phyloP scores from a whole-genome alignment of 352 stramenopile genomes.

The Phytophthora sansomeana region DNA sequence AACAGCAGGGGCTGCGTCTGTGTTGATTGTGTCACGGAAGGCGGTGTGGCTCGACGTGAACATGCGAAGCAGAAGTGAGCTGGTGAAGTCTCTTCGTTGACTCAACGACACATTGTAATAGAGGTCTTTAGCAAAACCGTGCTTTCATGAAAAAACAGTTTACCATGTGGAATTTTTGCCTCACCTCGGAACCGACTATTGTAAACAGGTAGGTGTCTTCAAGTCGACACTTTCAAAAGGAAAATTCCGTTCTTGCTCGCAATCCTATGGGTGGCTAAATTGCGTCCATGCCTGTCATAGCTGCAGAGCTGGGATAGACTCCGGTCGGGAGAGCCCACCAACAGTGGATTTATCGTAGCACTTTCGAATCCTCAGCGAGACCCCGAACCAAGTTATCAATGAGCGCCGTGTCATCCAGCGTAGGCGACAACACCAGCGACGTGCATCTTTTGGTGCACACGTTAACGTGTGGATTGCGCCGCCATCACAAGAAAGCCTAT shows the following conservation, averaged over 20 bases:
- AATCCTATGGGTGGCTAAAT: not conserved
- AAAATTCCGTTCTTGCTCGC: not conserved
- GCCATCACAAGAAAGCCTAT: not conserved
- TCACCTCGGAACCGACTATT: not conserved
- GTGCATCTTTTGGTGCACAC: not conserved
- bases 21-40: too few species aligned
- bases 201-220: conserved; percentile 2
- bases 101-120: too few species aligned
- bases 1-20: too few species aligned
- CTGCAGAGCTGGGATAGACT: not conserved
- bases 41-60: too few species aligned
- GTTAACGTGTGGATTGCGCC: not conserved
- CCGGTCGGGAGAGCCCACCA: not conserved
- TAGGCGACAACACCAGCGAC: not conserved
- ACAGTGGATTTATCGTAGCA: too few species aligned
- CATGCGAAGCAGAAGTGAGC: too few species aligned
- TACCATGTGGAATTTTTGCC: not conserved
- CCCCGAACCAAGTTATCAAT: not conserved
- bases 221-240: not conserved
- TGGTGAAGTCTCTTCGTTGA: too few species aligned
- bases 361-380: too few species aligned
- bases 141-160: not conserved
- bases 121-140: conserved; percentile 2
- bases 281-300: not conserved
- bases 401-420: not conserved